These are phyloP conservation scores for Pythium angustatum DNA, from an alignment of 352 stramenopile genomes.

Conservation along the genomic window DNA sequence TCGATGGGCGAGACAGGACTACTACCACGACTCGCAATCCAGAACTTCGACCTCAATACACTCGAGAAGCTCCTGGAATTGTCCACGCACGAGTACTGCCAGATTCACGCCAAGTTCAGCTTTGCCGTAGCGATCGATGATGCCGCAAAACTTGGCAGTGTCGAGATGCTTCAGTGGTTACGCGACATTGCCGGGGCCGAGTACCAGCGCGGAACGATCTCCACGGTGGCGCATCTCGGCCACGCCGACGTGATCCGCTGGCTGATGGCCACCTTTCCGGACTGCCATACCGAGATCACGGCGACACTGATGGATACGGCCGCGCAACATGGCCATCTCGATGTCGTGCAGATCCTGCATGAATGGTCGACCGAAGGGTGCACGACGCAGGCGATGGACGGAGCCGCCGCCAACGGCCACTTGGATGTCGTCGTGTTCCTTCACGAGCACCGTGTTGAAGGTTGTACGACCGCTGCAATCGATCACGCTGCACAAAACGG, in stretches of 20 bases:
- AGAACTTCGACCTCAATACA: constrained; percentile 15
- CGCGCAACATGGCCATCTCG: constrained; percentile 17
- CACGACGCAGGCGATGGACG: constrained; percentile 24
- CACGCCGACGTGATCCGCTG: constrained; percentile 13
- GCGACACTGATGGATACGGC: constrained; percentile 18
- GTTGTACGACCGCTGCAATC: constrained; percentile 10
- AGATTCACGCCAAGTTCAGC: constrained; percentile 14
- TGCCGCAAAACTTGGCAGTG: neutral
- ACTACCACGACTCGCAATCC: constrained; percentile 16
- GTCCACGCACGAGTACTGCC: neutral
- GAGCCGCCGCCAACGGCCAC: constrained; percentile 12
- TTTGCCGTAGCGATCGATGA: constrained; percentile 1
- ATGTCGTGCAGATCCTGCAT: constrained; percentile 17
- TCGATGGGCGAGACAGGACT: constrained; percentile 1
- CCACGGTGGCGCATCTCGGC: constrained; percentile 3
- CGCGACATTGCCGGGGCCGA: constrained; percentile 5
- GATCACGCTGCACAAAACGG: constrained; percentile 3
- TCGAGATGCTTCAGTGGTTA: constrained; percentile 21
- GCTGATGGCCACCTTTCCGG: constrained; percentile 16
- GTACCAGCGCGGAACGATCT: constrained; percentile 11
- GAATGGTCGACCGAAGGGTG: constrained; percentile 21
- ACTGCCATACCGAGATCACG: constrained; percentile 12
- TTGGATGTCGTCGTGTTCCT: constrained; percentile 17
- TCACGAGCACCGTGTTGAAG: constrained; percentile 6
- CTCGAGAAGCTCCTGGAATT: constrained; percentile 6